Conservation (phyloP, 768 basidiomycete genomes). For the Phaeotremella skinneri region DNA sequence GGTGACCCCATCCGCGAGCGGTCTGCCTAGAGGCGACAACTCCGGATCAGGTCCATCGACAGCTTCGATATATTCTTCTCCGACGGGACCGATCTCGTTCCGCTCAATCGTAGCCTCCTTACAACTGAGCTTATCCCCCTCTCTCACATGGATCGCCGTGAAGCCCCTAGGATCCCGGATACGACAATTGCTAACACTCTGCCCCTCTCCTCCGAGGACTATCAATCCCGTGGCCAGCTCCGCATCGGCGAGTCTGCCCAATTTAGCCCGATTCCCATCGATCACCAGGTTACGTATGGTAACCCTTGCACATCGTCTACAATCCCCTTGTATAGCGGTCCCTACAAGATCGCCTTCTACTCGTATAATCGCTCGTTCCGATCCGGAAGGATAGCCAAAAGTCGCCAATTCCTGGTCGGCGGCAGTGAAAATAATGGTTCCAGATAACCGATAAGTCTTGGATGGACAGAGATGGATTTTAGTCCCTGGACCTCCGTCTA, state of each 20-base stretch:
- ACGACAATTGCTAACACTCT: slow-evolving; percentile 38
- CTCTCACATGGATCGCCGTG: slow-evolving; percentile 51
- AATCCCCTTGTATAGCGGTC: slow-evolving; percentile 51
- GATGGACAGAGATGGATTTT: slow-evolving; percentile 50
- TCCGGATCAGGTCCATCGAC: slow-evolving; percentile 52
- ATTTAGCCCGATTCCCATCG: slow-evolving; percentile 47
- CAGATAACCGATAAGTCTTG: slow-evolving; percentile 43
- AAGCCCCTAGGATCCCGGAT: slow-evolving; percentile 50
- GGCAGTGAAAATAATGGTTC: slow-evolving; percentile 52
- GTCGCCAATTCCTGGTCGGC: slow-evolving; percentile 54
- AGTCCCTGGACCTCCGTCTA: slow-evolving; percentile 51
- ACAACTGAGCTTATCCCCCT: slow-evolving; percentile 51
- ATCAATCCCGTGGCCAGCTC: slow-evolving; percentile 38
- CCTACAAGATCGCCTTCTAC: slow-evolving; percentile 44
- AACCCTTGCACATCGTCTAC: slow-evolving; percentile 50
- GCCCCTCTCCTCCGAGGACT: slow-evolving; percentile 51
- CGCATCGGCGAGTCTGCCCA: slow-evolving; percentile 45
- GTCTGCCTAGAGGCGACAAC: slow-evolving; percentile 47
- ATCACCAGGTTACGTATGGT: slow-evolving; percentile 46
- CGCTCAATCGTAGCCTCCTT: slow-evolving; percentile 45
- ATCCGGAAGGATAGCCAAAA: slow-evolving; percentile 52
- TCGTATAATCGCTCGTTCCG: slow-evolving; percentile 49
- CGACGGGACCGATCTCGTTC: slow-evolving; percentile 52
- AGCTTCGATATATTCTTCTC: slow-evolving; percentile 50
- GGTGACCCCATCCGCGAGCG: slow-evolving; percentile 54